Evolutionary conservation across 2,329 filamentous ascomycete genomes (phyloP).

Genomic region (Zalaria sp.): DNA sequence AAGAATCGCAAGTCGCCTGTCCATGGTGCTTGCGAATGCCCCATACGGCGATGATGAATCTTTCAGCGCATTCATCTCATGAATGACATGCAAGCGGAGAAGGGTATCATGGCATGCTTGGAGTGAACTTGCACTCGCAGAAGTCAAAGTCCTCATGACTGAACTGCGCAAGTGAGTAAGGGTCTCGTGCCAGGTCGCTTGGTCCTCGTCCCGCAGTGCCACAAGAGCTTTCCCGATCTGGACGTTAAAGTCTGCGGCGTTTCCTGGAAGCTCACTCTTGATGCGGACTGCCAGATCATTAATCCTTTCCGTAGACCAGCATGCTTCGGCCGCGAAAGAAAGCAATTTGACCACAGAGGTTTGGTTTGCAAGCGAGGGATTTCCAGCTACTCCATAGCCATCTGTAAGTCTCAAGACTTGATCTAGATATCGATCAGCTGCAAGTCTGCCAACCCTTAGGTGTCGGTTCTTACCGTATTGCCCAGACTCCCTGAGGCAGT

Average conservation of each 20-base stretch:
- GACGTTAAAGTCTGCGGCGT: constrained; percentile 62
- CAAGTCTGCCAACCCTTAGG: not conserved
- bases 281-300: constrained; percentile 53
- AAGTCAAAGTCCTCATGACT: constrained; percentile 60
- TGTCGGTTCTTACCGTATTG: constrained; percentile 54
- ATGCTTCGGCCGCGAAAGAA: constrained; percentile 77
- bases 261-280: constrained; percentile 28
- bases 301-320: constrained; percentile 83
- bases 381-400: not conserved
- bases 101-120: constrained; percentile 75
- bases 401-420: constrained; percentile 4
- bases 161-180: constrained; percentile 54
- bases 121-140: constrained; percentile 64
- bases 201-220: constrained; percentile 41
- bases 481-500: constrained; percentile 86
- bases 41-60: constrained; percentile 16
- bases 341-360: constrained; percentile 41
- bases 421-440: not conserved
- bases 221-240: constrained; percentile 57
- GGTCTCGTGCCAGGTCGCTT: constrained; percentile 37
- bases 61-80: constrained; percentile 71
- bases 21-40: constrained; percentile 28
- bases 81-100: constrained; percentile 72
- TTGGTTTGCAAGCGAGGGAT: not conserved
- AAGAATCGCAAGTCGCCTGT: constrained; percentile 71